Conservation (phyloP, 176 grass and related monocot genomes). For the Ensete ventricosum region DNA sequence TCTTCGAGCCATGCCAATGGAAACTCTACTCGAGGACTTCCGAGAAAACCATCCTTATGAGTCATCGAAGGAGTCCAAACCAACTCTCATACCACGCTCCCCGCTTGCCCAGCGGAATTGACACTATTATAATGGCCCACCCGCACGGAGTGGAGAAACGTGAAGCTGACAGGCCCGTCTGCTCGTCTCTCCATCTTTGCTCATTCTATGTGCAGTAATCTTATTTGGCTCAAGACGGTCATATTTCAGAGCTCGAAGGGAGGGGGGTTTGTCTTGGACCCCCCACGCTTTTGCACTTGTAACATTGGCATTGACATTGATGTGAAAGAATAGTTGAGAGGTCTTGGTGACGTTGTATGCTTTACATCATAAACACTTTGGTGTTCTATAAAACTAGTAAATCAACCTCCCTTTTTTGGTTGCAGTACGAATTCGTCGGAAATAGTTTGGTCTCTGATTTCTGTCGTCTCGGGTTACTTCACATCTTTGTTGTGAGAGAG, state of each 20-base stretch:
- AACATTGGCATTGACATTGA: background rate
- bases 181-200: background rate
- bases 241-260: background rate
- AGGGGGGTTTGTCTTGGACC: background rate
- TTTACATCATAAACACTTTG: background rate
- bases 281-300: constrained; percentile 1
- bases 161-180: background rate
- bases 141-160: no score
- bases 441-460: no score
- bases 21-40: constrained; percentile 63
- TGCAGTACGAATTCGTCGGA: no score
- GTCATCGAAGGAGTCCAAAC: constrained; percentile 54
- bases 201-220: background rate
- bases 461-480: no score
- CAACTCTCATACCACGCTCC: constrained; percentile 64
- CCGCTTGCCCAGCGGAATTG: constrained; percentile 73
- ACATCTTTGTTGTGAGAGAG: no score
- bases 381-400: background rate
- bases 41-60: constrained; percentile 82
- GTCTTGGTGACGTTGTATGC: background rate
- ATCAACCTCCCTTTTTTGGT: no score
- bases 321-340: background rate
- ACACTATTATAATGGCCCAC: background rate
- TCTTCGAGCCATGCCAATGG: constrained; percentile 75
- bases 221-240: background rate